Percentiles rank a stretch among this genome's conserved stretches.
These are phyloP conservation scores for Parascedosporium putredinis DNA, from an alignment of 2,329 filamentous ascomycete species.

Conservation along the genomic window DNA sequence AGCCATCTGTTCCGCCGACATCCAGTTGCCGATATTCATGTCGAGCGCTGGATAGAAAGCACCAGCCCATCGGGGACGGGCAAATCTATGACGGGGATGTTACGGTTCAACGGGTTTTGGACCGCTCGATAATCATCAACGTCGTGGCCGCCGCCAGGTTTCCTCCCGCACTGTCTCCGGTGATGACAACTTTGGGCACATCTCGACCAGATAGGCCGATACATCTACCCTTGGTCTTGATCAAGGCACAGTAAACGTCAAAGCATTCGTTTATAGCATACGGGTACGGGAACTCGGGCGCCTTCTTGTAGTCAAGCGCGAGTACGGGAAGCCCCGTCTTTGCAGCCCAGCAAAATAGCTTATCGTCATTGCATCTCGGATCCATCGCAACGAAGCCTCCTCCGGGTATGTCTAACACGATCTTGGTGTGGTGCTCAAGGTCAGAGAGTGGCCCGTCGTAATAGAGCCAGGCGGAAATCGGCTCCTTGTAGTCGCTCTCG, in stretches of 20 bases:
- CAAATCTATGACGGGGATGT: conserved; percentile 37
- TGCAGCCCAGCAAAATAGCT: conserved; percentile 83
- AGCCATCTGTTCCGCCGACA: conserved; percentile 96
- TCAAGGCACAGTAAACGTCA: conserved; percentile 30
- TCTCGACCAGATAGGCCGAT: conserved; percentile 31
- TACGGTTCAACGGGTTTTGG: conserved; percentile 28
- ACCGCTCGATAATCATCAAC: conserved; percentile 79
- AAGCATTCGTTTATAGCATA: conserved; percentile 39
- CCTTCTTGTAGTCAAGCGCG: conserved; percentile 70
- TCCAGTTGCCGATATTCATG: conserved; percentile 98
- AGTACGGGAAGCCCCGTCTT: conserved; percentile 81
- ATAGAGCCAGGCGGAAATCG: conserved; percentile 81
- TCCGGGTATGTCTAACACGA: conserved; percentile 84
- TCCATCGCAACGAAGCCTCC: conserved; percentile 97
- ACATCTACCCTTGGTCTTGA: conserved; percentile 29
- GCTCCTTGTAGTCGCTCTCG: conserved; percentile 72
- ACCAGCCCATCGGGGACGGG: conserved; percentile 72
- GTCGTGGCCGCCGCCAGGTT: conserved; percentile 56
- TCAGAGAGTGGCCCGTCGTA: conserved; percentile 80
- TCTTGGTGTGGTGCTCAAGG: conserved; percentile 61
- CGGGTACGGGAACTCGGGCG: conserved; percentile 40
- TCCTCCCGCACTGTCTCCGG: conserved; percentile 38
- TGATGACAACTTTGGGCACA: conserved; percentile 30
- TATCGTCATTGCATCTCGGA: conserved; percentile 89
- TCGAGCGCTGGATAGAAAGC: conserved; percentile 85